These are phyloP conservation scores for Ganoderma sinense DNA, from an alignment of 1,284 basidiomycete genomes.

Conservation along the genomic window DNA sequence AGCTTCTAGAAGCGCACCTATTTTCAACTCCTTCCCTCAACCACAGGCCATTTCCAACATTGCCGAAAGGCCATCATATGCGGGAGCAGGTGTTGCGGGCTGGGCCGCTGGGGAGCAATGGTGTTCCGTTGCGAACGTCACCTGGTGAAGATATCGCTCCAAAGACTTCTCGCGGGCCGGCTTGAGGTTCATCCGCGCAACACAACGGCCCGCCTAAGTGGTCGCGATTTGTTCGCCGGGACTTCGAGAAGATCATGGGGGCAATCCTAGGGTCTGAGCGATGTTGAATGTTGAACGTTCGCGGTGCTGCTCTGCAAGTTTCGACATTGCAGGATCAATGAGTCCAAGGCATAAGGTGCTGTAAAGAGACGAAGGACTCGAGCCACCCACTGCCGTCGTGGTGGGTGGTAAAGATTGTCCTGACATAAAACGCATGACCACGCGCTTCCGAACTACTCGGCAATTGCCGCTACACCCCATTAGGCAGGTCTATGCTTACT, in stretches of 20 bases:
- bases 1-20: background rate
- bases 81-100: background rate
- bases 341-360: background rate
- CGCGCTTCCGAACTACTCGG: background rate
- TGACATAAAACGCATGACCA: background rate
- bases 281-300: background rate
- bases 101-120: background rate
- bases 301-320: background rate
- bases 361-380: background rate
- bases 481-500: background rate
- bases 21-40: background rate
- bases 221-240: background rate
- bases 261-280: background rate
- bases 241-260: conserved; percentile 18
- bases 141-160: background rate
- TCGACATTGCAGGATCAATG: background rate
- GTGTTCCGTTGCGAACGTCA: background rate
- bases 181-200: background rate
- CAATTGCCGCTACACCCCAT: background rate
- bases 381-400: background rate
- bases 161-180: conserved; percentile 6
- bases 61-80: background rate
- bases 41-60: background rate
- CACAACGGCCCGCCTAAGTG: conserved; percentile 10
- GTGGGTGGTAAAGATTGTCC: background rate